A percentile compares a stretch with the other conserved stretches of the same genome.
Conservation (phyloP, 768 basidiomycete species). For the Jaapia argillacea region DNA sequence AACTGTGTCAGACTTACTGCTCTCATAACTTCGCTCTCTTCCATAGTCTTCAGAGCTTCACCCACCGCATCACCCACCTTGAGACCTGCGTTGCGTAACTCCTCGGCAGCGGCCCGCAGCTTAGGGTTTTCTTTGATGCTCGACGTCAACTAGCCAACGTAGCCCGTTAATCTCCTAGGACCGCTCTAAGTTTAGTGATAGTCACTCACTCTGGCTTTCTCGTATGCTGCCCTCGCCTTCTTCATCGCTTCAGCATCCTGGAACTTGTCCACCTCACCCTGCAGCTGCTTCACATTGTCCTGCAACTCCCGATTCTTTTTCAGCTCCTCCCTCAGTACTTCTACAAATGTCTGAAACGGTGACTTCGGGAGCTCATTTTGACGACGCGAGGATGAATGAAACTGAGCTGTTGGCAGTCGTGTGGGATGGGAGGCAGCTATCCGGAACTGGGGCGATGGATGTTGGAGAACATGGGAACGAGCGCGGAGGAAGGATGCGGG, state of each 20-base stretch:
- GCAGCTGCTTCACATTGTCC: constrained; percentile 94
- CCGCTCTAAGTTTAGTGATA: background rate
- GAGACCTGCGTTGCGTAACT: constrained; percentile 80
- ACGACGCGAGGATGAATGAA: constrained; percentile 59
- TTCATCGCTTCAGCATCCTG: constrained; percentile 98
- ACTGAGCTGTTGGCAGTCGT: constrained; percentile 14
- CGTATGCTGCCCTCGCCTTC: constrained; percentile 83
- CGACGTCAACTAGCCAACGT: constrained; percentile 56
- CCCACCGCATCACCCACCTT: constrained; percentile 91
- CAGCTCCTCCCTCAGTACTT: constrained; percentile 87
- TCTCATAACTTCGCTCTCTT: constrained; percentile 89
- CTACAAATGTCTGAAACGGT: constrained; percentile 93
- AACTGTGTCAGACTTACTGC: constrained; percentile 37
- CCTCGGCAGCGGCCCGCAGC: constrained; percentile 86
- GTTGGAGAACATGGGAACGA: background rate
- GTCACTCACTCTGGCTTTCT: constrained; percentile 75
- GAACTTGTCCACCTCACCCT: constrained; percentile 94
- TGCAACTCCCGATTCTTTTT: constrained; percentile 90
- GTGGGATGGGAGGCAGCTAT: too few relatives aligned
- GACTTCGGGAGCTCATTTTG: constrained; percentile 71
- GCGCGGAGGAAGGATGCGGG: background rate
- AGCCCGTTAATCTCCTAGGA: background rate
- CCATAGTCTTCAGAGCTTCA: constrained; percentile 87
- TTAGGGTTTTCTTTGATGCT: constrained; percentile 95
- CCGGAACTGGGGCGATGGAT: background rate